A percentile compares a stretch with the other conserved stretches of the same genome.
Evolutionary conservation across 306 rosid species (phyloP).

Genomic region (Biancaea sappan): DNA sequence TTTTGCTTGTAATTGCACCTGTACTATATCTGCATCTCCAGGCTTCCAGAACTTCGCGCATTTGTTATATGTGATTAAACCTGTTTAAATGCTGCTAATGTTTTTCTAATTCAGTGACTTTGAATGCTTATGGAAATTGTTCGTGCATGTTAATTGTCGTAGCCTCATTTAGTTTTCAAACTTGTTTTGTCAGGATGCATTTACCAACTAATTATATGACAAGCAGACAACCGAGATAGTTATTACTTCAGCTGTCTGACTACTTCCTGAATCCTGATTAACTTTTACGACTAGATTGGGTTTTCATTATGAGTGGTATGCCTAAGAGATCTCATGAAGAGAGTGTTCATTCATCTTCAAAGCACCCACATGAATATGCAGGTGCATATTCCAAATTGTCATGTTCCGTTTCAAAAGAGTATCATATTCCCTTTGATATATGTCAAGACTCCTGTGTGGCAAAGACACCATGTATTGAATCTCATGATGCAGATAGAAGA

Average conservation of each 20-base stretch:
- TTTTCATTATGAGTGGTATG: slow-evolving; percentile 70
- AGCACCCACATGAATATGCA: slow-evolving; percentile 69
- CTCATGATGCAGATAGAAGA: slow-evolving; percentile 72
- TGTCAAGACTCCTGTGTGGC: slow-evolving; percentile 56
- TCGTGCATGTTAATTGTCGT: background rate
- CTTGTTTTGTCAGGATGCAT: slow-evolving; percentile 34
- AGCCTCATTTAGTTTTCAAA: slow-evolving; percentile 19
- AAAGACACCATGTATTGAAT: slow-evolving; percentile 62
- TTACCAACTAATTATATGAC: slow-evolving; percentile 14
- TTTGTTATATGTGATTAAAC: background rate
- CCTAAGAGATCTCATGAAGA: slow-evolving; percentile 86
- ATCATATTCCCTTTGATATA: slow-evolving; percentile 59
- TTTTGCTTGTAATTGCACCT: background rate
- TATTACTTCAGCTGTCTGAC: slow-evolving; percentile 32
- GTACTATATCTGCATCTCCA: slow-evolving; percentile 8
- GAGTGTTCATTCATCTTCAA: slow-evolving; percentile 67
- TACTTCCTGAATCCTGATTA: slow-evolving; percentile 31
- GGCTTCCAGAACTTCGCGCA: background rate
- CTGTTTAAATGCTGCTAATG: slow-evolving; percentile 18
- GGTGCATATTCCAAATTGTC: slow-evolving; percentile 57
- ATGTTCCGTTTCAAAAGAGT: slow-evolving; percentile 56
- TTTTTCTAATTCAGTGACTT: slow-evolving; percentile 4
- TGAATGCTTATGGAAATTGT: slow-evolving; percentile 5
- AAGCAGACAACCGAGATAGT: background rate
- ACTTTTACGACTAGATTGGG: slow-evolving; percentile 25